Percentiles rank a stretch among this genome's conserved stretches.
These are phyloP conservation scores for Phanerodontia chrysosporium DNA, from an alignment of 768 basidiomycete species.

Conservation along the genomic window DNA sequence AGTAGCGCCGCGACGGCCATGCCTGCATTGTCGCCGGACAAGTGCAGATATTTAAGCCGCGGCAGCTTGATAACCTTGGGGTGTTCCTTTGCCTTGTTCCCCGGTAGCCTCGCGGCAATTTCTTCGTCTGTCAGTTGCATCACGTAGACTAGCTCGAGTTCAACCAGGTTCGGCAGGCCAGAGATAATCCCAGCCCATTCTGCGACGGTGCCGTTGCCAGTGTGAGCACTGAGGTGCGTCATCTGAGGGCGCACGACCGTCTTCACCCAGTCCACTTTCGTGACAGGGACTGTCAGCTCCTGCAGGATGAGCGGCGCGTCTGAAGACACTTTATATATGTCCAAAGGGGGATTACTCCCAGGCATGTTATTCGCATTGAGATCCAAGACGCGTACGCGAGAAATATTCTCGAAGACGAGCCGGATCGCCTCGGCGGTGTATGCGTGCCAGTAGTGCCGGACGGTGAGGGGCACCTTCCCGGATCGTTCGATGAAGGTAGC, in stretches of 20 bases:
- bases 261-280: background rate
- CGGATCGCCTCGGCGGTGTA: background rate
- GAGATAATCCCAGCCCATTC: background rate
- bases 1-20: background rate
- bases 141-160: background rate
- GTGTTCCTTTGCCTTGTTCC: background rate
- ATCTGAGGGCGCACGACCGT: background rate
- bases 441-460: background rate
- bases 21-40: background rate
- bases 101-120: background rate
- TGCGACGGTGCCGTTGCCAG: background rate
- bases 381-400: background rate
- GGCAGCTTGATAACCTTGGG: background rate
- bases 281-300: background rate
- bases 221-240: background rate
- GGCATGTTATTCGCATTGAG: background rate
- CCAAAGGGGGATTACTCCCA: background rate
- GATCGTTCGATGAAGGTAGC: background rate
- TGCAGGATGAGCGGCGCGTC: background rate
- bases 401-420: background rate
- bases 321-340: background rate
- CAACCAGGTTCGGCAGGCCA: background rate
- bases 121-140: background rate
- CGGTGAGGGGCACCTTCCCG: background rate
- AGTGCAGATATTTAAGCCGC: background rate